Conservation (phyloP, 176 grass and related monocot species). For the Cocos nucifera region DNA sequence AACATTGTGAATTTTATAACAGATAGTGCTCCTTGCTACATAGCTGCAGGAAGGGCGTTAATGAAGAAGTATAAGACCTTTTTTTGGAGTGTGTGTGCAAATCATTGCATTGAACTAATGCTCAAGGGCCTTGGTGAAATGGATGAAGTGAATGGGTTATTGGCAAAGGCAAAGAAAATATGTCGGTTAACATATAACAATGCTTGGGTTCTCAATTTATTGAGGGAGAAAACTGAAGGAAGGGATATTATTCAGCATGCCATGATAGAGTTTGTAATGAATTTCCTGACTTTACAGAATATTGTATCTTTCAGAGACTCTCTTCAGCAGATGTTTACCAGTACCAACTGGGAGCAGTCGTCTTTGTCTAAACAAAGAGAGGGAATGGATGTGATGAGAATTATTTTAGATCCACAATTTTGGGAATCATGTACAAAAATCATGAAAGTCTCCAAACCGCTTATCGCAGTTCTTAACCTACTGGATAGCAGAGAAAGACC, state of each 20-base stretch:
- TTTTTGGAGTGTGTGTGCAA: constrained; percentile 38
- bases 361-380: constrained; percentile 17
- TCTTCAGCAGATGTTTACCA: constrained; percentile 31
- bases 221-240: constrained; percentile 31
- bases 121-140: constrained; percentile 12
- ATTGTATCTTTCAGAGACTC: constrained; percentile 24
- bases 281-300: constrained; percentile 29
- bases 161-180: constrained; percentile 40
- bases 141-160: constrained; percentile 26
- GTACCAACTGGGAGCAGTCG: constrained; percentile 25
- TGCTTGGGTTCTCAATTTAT: constrained; percentile 24
- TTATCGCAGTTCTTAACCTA: constrained; percentile 16
- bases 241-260: constrained; percentile 26
- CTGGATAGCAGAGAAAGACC: constrained; percentile 29
- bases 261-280: constrained; percentile 19
- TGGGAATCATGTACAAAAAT: constrained; percentile 32
- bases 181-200: constrained; percentile 35
- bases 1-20: constrained; percentile 39
- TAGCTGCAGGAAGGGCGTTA: constrained; percentile 30
- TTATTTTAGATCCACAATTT: constrained; percentile 31
- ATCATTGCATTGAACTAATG: constrained; percentile 27
- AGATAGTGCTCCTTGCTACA: constrained; percentile 32
- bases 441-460: constrained; percentile 23
- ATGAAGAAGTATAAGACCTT: constrained; percentile 33
- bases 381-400: constrained; percentile 22